Evolutionary conservation across 306 rosid species (phyloP), one percentile per base, ranked within the genome.

Genomic region (Luffa aegyptiaca): DNA sequence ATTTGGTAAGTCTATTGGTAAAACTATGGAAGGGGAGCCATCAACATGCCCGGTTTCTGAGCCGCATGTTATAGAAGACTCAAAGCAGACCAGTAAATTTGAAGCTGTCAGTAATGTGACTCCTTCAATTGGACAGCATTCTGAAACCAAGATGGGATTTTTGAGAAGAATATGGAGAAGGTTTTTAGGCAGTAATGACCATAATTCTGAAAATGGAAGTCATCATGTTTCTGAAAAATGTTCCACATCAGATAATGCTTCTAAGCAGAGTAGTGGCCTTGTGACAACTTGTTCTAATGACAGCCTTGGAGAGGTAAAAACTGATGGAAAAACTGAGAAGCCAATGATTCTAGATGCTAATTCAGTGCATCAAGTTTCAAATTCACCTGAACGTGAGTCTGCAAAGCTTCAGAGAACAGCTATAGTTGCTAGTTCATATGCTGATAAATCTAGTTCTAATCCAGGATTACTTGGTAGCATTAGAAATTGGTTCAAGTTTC

Each of bases 401-500:
- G 80, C 61, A 63, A 86, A 45, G 61, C 78, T 9, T 51, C 61
- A 16, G 45, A 74, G 16, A 51, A 10, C 26, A 35, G 62, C 31
- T 55, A 10, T 51, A 16, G 62, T 74, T 82, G 45, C 79, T 79
- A 82, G 81, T 82, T 79, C 79, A 51, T 3, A 66, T 53, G 46
- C 51, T 35, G 76, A 70, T 63, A 79, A 73, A 42, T 61, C 75
- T 68, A 48, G 70, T 37, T 74, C 77, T 79, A 70, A 78, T 79
- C 86, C 62, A 41, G 84, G 86, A 68, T 72, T 88, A 79, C 81
- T 90, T 82, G 48, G 62, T 45, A 79, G 85, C 84, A 82, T 85
- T 45, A 80, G 58, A 63, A 74, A 83, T 68, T 85, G 86, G 93
- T 88, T 82, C 82, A 87, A 88, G 61, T 83, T 88, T 78, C 44